These are phyloP conservation scores for Fragaria ananassa DNA, from an alignment of 306 rosid species.

Conservation along the genomic window DNA sequence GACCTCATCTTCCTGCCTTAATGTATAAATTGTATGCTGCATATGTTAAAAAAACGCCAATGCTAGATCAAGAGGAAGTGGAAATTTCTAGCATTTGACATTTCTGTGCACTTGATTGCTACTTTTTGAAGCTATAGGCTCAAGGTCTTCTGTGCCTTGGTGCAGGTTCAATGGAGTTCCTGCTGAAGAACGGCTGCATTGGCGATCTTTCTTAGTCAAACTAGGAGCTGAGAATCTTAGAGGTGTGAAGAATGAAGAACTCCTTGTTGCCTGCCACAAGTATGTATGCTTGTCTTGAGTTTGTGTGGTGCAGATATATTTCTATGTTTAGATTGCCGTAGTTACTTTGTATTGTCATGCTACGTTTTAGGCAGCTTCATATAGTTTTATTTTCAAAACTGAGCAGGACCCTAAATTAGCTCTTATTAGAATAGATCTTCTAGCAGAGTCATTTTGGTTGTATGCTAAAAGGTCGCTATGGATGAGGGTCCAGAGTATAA, in stretches of 20 bases:
- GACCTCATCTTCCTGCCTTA: neutral
- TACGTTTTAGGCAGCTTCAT: neutral
- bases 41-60: neutral
- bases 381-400: neutral
- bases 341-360: neutral
- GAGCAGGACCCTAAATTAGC: neutral
- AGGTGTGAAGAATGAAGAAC: slow-evolving; percentile 92
- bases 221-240: slow-evolving; percentile 92
- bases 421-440: neutral
- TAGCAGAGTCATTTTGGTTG: neutral
- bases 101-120: neutral
- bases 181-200: slow-evolving; percentile 84
- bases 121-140: neutral
- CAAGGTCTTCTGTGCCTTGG: neutral
- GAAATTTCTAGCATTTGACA: too few relatives aligned
- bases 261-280: slow-evolving; percentile 94
- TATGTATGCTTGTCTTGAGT: slow-evolving; percentile 31
- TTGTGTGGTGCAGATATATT: slow-evolving; percentile 1
- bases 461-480: neutral
- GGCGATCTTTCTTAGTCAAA: slow-evolving; percentile 94
- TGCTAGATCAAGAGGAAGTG: too few relatives aligned
- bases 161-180: slow-evolving; percentile 95
- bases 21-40: neutral
- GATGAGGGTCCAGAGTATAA: neutral
- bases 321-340: slow-evolving; percentile 10